These are phyloP conservation scores for Postia placenta DNA, from an alignment of 768 basidiomycete genomes.

Conservation along the genomic window DNA sequence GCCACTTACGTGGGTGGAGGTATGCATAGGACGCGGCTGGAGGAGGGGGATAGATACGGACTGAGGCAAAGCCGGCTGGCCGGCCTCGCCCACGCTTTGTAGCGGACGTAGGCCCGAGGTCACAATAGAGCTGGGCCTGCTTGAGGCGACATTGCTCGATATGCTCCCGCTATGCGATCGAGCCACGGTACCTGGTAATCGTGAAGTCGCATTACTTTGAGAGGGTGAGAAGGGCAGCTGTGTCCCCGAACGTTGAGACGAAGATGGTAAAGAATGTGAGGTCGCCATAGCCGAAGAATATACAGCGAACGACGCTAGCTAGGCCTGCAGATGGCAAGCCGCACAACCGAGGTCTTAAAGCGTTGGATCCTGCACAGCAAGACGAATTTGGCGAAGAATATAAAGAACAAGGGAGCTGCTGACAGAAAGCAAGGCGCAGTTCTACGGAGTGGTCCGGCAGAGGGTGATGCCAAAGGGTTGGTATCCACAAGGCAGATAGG, in stretches of 20 bases:
- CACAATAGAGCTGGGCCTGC: conserved; percentile 11
- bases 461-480: too few species aligned
- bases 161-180: conserved; percentile 13
- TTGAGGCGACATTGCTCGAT: conserved; percentile 14
- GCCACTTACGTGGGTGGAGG: conserved; percentile 59
- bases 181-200: conserved; percentile 7
- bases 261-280: conserved; percentile 24
- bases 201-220: conserved; percentile 6
- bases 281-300: conserved; percentile 20
- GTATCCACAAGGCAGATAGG: too few species aligned
- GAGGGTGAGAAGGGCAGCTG: conserved; percentile 23
- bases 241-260: conserved; percentile 16
- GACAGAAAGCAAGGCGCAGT: too few species aligned
- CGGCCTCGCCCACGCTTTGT: conserved; percentile 7
- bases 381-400: too few species aligned
- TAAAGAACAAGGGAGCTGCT: too few species aligned
- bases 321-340: too few species aligned
- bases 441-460: too few species aligned
- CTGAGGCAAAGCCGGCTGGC: conserved; percentile 15
- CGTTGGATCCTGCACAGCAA: too few species aligned
- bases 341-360: background rate
- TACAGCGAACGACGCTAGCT: conserved; percentile 16
- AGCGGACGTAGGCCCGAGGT: conserved; percentile 8
- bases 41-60: conserved; percentile 16
- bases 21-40: conserved; percentile 14